Evolutionary conservation across 495 filamentous ascomycete species (phyloP), one percentile per base, ranked within the genome.

Genomic region (Penicillium chermesinum): DNA sequence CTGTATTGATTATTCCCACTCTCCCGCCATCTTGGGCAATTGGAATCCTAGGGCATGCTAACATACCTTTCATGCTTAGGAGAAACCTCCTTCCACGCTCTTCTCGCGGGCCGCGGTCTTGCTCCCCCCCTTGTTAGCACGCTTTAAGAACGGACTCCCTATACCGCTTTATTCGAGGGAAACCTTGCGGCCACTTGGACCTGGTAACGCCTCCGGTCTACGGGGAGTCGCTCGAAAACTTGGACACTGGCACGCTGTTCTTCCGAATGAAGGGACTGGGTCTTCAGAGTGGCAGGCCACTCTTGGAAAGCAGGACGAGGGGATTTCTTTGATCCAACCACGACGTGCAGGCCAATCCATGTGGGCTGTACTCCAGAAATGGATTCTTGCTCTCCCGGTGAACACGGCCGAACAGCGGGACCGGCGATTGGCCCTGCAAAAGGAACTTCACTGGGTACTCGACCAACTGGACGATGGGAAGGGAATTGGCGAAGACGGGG

Each of bases 81-180:
- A 66, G 85, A 89, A 76, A 76, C 80, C 19, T 73, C 67, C 20
- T 83, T 84, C 38, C 85, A 89, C 58, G 79, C 77, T 40, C 76
- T 93, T 22, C 81, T 97, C 40, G 87, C 89, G 62, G 80, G 78
- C 53, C 73, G 86, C 58, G 79, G 81, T 61, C 81, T 97, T 38
- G 93, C 93, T 7, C 94, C 93, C 38, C 75, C 84, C 34, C 75
- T 99, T 4, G n/a, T 77, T 97, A 39, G 94, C 90, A 10, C 87
- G 90, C 49, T 99, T 99, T 75, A 77, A 90, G 47, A 99, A 99
- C 64, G 93, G 93, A 49, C 85, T 99, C 59, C n/a, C 78, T 97
- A 49, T 99, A 99, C 71, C 80, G 85, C 46, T 99, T 88, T 66
- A 86, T 96, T 22, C 81, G 76, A 33, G 93, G 93, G 33, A 77